Evolutionary conservation across 2,329 filamentous ascomycete genomes (phyloP).

Genomic region (Pyrenophora teres): DNA sequence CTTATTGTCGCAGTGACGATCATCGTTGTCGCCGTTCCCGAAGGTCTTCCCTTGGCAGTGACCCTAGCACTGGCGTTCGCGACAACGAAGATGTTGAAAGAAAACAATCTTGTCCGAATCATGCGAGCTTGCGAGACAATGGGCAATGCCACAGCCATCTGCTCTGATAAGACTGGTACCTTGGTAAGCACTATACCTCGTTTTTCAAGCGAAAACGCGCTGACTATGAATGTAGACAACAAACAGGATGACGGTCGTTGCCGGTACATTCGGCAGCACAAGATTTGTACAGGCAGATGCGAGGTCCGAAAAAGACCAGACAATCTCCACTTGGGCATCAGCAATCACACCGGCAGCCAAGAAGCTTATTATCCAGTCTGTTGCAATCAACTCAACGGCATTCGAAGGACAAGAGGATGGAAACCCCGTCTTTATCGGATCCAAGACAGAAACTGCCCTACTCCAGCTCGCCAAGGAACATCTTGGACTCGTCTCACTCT

Average conservation of each 20-base stretch:
- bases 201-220: not conserved
- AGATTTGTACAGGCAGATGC: constrained; percentile 59
- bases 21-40: constrained; percentile 50
- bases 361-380: constrained; percentile 34
- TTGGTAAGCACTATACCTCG: constrained; percentile 10
- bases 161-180: constrained; percentile 46
- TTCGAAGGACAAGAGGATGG: constrained; percentile 54
- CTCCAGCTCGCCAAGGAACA: constrained; percentile 57
- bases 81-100: constrained; percentile 43
- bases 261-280: constrained; percentile 44
- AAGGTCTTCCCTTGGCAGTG: constrained; percentile 46
- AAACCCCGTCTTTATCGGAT: constrained; percentile 58
- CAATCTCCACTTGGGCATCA: constrained; percentile 48
- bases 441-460: constrained; percentile 63
- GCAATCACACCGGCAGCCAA: constrained; percentile 50
- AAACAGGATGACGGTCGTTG: constrained; percentile 51
- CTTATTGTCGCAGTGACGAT: constrained; percentile 51
- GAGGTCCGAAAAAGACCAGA: constrained; percentile 46
- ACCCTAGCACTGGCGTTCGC: constrained; percentile 45
- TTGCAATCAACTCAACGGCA: constrained; percentile 57
- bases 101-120: constrained; percentile 44
- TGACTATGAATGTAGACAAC: constrained; percentile 29
- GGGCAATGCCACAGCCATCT: constrained; percentile 45
- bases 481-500: constrained; percentile 56
- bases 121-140: constrained; percentile 44